Base-by-base conservation (phyloP, 352 stramenopile species). In the Phytophthora litchii region DNA sequence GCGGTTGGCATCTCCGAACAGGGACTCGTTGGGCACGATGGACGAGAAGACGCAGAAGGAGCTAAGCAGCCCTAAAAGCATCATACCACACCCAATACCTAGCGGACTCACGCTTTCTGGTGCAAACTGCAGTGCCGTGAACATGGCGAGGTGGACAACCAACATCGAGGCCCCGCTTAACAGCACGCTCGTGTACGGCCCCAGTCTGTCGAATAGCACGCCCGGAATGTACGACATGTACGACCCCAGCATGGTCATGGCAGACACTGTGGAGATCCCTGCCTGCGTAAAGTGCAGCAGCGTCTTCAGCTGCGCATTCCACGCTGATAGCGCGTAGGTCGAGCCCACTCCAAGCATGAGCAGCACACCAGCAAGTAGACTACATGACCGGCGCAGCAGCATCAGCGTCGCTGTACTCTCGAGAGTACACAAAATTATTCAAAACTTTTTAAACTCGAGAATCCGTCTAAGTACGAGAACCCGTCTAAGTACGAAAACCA, bases 291-390 rank as follows among this genome's bases (percentile, higher is more conserved):
- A 91, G 29, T 86, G 72, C 42, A 95, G 62, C 36, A 87, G 64
- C 37, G 61, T 77, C 70, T 93, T 93, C 46, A 95, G 83, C 66
- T 95, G 65, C 21, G 79, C 82, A 32, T 95, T 95, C 86, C 86
- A 95, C 7, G 81, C 74, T 3, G 86, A 93, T 20, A 95, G 78
- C 13, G 83, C 81, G 62, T 95, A 92, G 27, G 85, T 77, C 8
- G 82, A 92, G 8, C 86, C 86, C 12, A 93, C 75, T 6, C 82
- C 80, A 19, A 89, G 68, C 77, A 92, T 92, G 27, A 88, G 65
- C 21, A 79, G 49, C 52, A 90, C 44, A 12, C 86, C 86, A 1
- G 81, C 77, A 16, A 80, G 46, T 21, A 94, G 60, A 45, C 81
- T 91, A 55, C 43, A 70, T 1, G 37, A 62, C 21, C 67, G 67